Evolutionary conservation across 116 monocot genomes (phyloP), one percentile per base, ranked within the genome.

Genomic region (Trichopus zeylanicus): DNA sequence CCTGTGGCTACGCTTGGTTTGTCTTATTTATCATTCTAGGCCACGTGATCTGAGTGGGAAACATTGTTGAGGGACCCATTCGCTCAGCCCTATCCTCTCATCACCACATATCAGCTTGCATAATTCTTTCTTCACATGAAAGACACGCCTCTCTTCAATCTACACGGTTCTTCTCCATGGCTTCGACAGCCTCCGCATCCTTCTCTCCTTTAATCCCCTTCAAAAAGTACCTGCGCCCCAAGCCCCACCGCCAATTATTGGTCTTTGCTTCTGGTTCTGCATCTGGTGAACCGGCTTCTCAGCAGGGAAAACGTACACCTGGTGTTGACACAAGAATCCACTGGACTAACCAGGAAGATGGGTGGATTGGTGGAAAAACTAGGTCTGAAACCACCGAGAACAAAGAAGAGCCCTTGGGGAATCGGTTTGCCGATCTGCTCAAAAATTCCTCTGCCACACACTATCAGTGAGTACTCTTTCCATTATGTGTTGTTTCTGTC

Each of bases 321-420:
- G 63, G 67, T 1, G 84, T 78, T 1, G 92, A 92, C 68, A 92
- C 92, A 33, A 84, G 92, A 67, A 92, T 92, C 37, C 88, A 87
- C 69, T 92, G 92, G 92, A 62, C 67, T 39, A 74, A 61, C 33
- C 75, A 70, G 0, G 81, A 87, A 25, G 92, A 92, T 33, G 88
- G 92, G 2, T 92, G 92, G 92, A 7, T 92, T 12, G 92, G 92
- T 2, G 72, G 53, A 3, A 84, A 66, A 27, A 35, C 73, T 9
- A 48, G 31, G 6, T 26, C 54, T 19, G 20, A 73, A 53, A 35
- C 26, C 2, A 27, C 46, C 1, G 31, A 34, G 0, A 49, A 65
- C 53, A 68, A 63, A 23, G 56, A 69, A 70, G 68, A 64, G 16
- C 56, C 28, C 24, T 42, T 78, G 12, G 74, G 75, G 0, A 62